A percentile compares a stretch with the other conserved stretches of the same genome.
Conservation (phyloP, 192 early-diverging fungal genomes). For the Podila verticillata region DNA sequence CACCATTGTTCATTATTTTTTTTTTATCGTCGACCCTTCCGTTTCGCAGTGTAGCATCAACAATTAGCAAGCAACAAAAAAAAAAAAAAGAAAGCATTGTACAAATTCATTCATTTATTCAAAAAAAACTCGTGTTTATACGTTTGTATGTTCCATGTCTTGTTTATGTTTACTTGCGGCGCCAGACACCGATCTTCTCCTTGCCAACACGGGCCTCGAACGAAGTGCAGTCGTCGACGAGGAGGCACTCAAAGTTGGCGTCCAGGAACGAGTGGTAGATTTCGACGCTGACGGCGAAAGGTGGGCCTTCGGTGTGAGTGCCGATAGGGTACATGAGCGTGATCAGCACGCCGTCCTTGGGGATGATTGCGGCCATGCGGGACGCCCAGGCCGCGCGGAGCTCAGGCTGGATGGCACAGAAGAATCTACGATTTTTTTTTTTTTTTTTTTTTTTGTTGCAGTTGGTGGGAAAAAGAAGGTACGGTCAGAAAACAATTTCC, state of each 20-base stretch:
- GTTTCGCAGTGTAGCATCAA: no score
- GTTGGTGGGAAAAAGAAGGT: neutral
- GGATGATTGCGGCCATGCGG: slow-evolving; percentile 71
- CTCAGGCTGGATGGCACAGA: slow-evolving; percentile 78
- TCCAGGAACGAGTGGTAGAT: slow-evolving; percentile 68
- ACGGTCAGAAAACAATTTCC: neutral
- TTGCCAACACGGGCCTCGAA: slow-evolving; percentile 63
- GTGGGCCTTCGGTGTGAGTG: slow-evolving; percentile 75
- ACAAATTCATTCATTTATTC: no score
- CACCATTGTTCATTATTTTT: no score
- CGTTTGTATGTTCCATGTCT: neutral
- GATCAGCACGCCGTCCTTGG: slow-evolving; percentile 74
- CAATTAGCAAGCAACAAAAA: no score
- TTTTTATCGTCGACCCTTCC: no score
- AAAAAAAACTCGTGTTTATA: no score
- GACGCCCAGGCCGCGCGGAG: slow-evolving; percentile 72
- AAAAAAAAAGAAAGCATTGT: no score
- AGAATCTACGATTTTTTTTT: slow-evolving; percentile 60
- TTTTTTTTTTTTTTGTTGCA: no score
- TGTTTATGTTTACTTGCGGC: slow-evolving; percentile 42
- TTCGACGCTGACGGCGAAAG: slow-evolving; percentile 71
- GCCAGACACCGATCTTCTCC: slow-evolving; percentile 76
- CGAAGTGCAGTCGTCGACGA: slow-evolving; percentile 67
- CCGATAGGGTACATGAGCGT: slow-evolving; percentile 81
- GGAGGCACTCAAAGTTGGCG: slow-evolving; percentile 70